Base-by-base conservation (phyloP, 106 monocot species). In the Gastrodia elata region DNA sequence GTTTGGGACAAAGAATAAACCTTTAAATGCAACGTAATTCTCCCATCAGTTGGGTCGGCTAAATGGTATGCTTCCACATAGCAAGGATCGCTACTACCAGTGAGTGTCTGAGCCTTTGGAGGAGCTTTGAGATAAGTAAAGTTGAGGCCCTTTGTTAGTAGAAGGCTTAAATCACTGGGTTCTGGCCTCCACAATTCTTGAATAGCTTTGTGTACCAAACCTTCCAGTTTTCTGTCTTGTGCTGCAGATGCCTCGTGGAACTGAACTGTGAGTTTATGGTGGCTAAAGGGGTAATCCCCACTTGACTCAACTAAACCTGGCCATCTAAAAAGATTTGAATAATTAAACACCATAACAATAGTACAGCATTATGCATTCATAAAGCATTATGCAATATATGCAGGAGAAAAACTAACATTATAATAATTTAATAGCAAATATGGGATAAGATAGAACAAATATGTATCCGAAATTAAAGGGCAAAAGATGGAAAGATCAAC, bases 281-380 rank as follows among this genome's bases (percentile, higher is more conserved):
- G 96, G 74, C 96, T 93, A 77, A 97, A 97, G 43, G 96, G 96
- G 52, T 97, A 97, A 81, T 97, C 96, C 71, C 96, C 96, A 80
- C 82, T 88, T 56, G 92, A 84, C 76, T 93, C 96, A 79, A 86
- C 82, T 41, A 97, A 84, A 78, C 92, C 96, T 49, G 78, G 76
- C 95, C 95, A 96, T 78, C 95, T 96, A 82, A 72, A 82, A 74
- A 85, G 70, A 32, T 34, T 64, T 28, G 20, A 59, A 72, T 68
- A 77, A 35, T 73, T 77, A 73, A 65, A 35, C 27, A 2, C 39
- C 4, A 41, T 2, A 38, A 6, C 18, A 73, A 34, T 14, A 61
- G 32, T 61, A 32, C 32, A 61, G 11, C 52, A 52, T 52, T 52
- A 52, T n/a, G 32, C 61, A 11, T 32, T 30, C 10, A 61, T 61